Evolutionary conservation across 495 filamentous ascomycete genomes (phyloP), one percentile per base, ranked within the genome.

Genomic region (Tirmania nivea): DNA sequence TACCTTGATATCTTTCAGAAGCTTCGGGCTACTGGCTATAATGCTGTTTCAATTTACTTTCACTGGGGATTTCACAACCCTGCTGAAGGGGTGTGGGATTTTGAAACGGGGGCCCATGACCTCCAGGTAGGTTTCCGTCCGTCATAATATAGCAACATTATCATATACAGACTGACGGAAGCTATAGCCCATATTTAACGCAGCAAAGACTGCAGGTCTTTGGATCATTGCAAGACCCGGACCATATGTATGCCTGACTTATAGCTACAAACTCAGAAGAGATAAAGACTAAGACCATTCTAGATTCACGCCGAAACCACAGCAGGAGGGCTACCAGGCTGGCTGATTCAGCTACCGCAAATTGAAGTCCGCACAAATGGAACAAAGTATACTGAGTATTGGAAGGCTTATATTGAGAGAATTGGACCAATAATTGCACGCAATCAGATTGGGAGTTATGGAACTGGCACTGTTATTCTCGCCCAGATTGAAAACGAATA

Each of bases 401-500:
- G 61, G 61, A 56, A 59, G 45, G 53, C 48, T 8, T 63, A 59
- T 35, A 60, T 63, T 34, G 34, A 20, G 12, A 54, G 54, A 31
- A 60, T 63, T 49, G 57, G 61, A 1, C 54, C 51, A 9, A 60
- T 60, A 21, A 57, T 63, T 31, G 57, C 60, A 48, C 45, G 36
- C 8, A 63, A 63, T 49, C 54, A 59, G 31, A 47, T 60, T 20
- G 58, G 53, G 0, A 8, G 17, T 14, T n/a, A 49, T 25, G 54
- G 54, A 17, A 55, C 47, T 0, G 61, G 55, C 1, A 53, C 60
- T 34, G 60, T 60, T 10, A 63, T 63, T 35, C 20, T 63, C 10
- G 54, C 56, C n/a, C 61, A 63, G 35, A 57, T 63, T 10, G 61
- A 63, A 42, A 63, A 63, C n/a, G 60, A 63, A 31, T 55, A 62